Base-by-base conservation (phyloP, 768 basidiomycete species). In the Lactarius indigo region DNA sequence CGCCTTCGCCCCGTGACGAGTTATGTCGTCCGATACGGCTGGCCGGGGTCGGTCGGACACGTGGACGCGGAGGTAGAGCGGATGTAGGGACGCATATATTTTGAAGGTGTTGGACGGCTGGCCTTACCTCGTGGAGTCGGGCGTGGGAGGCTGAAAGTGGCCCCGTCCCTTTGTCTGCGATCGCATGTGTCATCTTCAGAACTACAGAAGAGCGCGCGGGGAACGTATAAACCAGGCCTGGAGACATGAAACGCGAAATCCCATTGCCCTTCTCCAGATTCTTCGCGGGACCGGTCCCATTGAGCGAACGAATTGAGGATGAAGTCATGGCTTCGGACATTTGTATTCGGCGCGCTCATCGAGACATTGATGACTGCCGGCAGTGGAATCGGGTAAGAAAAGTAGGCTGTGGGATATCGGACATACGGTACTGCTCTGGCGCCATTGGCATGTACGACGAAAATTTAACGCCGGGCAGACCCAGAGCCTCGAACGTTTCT, bases 401-500 rank as follows among this genome's bases (percentile, higher is more conserved):
- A 57, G 58, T 42, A 31, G 28, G 87, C 87, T 80, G 71, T 83
- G 80, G 20, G 23, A 28, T 35, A 13, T 18, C 50, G 42, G 26
- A n/a, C 66, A 12, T 68, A 68, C 66, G 41, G 42, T 68, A 31
- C 61, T 75, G 78, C 55, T 84, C 83, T 0, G 78, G 70, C 57
- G 79, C 80, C 0, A 75, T 78, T 70, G 83, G 84, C 75, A 85
- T 61, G 63, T 66, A 68, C 68, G 74, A 87, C 0, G 85, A 82
- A 54, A 88, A 65, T 31, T 78, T 80, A 64, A 76, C 75, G 5
- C 91, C 90, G 0, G 84, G 78, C 18, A 90, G 70, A 1, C 90
- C 88, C 9, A 90, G 79, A 8, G 75, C 75, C 69, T 89, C 82
- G 72, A 90, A 90, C 0, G 84, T 84, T 20, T 78, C 77, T 73